Evolutionary conservation across 495 filamentous ascomycete genomes (phyloP).

Genomic region (Penicillium lividum): DNA sequence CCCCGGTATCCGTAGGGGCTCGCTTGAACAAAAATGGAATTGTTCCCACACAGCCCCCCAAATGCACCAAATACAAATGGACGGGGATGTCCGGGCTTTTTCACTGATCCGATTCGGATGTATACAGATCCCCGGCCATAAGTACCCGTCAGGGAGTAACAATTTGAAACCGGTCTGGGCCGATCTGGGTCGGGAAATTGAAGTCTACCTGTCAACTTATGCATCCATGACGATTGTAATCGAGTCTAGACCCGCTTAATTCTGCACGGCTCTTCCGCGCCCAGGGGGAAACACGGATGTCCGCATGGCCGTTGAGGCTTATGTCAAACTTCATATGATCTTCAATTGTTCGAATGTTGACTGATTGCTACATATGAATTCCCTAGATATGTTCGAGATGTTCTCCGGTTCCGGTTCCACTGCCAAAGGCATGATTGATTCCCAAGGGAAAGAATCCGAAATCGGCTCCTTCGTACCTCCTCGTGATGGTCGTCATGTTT

Average conservation of each 20-base stretch:
- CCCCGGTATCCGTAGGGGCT: constrained; percentile 6
- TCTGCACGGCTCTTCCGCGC: neutral
- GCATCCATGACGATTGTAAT: neutral
- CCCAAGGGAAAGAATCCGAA: constrained; percentile 42
- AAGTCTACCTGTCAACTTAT: constrained; percentile 1
- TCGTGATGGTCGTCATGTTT: constrained; percentile 17
- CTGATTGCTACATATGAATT: constrained; percentile 8
- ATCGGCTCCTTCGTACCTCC: constrained; percentile 69
- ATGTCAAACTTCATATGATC: neutral
- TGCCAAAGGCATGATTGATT: constrained; percentile 28
- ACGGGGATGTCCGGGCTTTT: neutral
- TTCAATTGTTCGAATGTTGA: neutral
- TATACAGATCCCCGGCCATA: constrained; percentile 6
- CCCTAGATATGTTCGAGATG: constrained; percentile 55
- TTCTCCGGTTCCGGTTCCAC: constrained; percentile 75
- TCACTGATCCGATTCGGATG: neutral
- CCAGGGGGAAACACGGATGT: neutral
- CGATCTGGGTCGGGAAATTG: constrained; percentile 10
- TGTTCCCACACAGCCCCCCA: neutral
- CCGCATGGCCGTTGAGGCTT: constrained; percentile 10
- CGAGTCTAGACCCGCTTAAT: constrained; percentile 3
- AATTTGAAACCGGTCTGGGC: constrained; percentile 5
- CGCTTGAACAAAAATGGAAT: neutral
- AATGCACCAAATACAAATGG: neutral
- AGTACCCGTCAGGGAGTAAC: constrained; percentile 6